phyloP scores from a whole-genome alignment of 257 asterid species.

The Jaltomata sinuosa region DNA sequence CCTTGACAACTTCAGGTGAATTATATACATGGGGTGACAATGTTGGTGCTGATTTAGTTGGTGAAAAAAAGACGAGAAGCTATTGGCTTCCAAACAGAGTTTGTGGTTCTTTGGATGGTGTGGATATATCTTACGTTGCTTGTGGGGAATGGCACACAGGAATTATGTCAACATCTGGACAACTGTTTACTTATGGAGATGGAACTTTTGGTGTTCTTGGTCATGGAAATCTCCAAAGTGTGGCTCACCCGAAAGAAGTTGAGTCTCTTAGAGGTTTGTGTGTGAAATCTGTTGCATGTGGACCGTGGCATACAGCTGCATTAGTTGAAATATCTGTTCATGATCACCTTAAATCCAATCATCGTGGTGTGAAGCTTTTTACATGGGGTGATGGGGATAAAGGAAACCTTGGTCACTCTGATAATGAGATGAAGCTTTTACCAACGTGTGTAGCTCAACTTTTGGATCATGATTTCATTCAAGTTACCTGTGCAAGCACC shows the following conservation, averaged over 20 bases:
- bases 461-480: slow-evolving; percentile 32
- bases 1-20: slow-evolving; percentile 30
- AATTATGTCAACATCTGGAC: slow-evolving; percentile 28
- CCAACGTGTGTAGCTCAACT: slow-evolving; percentile 32
- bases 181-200: slow-evolving; percentile 33
- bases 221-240: slow-evolving; percentile 28
- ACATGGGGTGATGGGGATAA: slow-evolving; percentile 52
- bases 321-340: slow-evolving; percentile 21
- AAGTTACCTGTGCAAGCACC: slow-evolving; percentile 32
- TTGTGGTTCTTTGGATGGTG: slow-evolving; percentile 23
- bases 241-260: slow-evolving; percentile 35
- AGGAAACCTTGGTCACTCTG: slow-evolving; percentile 39
- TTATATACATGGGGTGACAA: slow-evolving; percentile 35
- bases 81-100: slow-evolving; percentile 34
- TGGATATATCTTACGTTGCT: slow-evolving; percentile 22
- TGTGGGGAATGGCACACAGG: slow-evolving; percentile 50
- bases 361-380: slow-evolving; percentile 28
- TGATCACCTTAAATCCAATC: slow-evolving; percentile 11
- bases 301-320: slow-evolving; percentile 49
- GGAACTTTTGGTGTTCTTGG: slow-evolving; percentile 51
- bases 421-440: slow-evolving; percentile 19
- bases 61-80: slow-evolving; percentile 12
- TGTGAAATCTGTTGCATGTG: slow-evolving; percentile 38
- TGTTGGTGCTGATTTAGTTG: slow-evolving; percentile 8
- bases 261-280: slow-evolving; percentile 28